Base-by-base conservation (phyloP, 768 basidiomycete genomes). In the Leccinum broughii region DNA sequence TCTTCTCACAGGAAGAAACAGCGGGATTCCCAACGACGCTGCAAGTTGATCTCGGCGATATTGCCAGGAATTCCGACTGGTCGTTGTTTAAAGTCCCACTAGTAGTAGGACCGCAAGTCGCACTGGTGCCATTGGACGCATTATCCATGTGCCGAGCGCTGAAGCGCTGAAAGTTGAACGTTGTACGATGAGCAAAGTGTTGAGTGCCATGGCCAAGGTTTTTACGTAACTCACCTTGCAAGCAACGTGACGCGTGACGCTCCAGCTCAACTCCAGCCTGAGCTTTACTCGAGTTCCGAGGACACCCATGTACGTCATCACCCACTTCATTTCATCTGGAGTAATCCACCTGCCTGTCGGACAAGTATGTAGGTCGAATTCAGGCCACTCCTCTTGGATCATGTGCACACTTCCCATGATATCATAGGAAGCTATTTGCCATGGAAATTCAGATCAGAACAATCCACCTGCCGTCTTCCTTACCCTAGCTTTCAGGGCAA, bases 331-430 rank as follows among this genome's bases (percentile, higher is more conserved):
- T 64, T 20, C 44, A 46, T 20, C 17, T 41, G 41, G 41, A 44
- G 34, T 5, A 37, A 50, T 56, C 48, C 44, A 56, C 50, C 46
- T 14, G 48, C 41, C 20, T 11, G 48, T 60, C 44, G 44, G 67
- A 56, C 54, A 55, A 62, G 54, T 32, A 24, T 34, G 34, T 34
- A 13, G 51, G 49, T 24, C 37, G 56, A 58, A 49, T 50, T 49
- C 48, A 24, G 26, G 8, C 10, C 46, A 7, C 57, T 54, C 51
- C 50, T 55, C 48, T 68, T 52, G 49, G 24, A 46, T 56, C 62
- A 64, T 48, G n/a, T 14, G n/a, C 10, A 22, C 17, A 39, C 59
- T 50, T 57, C 60, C 57, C 37, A 58, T 51, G 54, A 56, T 50
- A 44, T 49, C 35, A 41, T 49, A 34, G 52, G 28, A 46, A 57